These are phyloP conservation scores for Lentinula sp. DNA, from an alignment of 768 basidiomycete species.

Conservation along the genomic window DNA sequence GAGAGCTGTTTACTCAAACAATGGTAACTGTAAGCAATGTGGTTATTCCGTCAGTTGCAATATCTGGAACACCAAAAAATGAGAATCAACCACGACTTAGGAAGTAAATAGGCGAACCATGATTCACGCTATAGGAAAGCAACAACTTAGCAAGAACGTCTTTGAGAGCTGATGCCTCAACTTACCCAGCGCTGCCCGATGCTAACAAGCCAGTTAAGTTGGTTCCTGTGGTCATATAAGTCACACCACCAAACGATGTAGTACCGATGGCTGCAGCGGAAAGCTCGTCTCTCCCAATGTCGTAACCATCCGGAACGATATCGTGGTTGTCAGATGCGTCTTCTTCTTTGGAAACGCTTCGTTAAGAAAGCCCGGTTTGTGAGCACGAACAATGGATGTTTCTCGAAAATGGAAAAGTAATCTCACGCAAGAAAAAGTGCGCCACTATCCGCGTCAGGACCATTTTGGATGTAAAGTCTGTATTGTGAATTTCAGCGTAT, in stretches of 20 bases:
- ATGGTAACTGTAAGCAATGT: constrained; percentile 36
- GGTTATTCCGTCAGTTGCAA: constrained; percentile 38
- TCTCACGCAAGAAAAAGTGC: constrained; percentile 60
- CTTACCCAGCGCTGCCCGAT: constrained; percentile 24
- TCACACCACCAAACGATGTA: constrained; percentile 22
- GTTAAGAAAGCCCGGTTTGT: background rate
- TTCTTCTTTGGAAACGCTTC: constrained; percentile 14
- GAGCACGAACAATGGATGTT: background rate
- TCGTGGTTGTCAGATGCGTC: constrained; percentile 29
- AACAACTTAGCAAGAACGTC: background rate
- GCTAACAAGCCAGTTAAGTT: constrained; percentile 34
- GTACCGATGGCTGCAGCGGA: constrained; percentile 7
- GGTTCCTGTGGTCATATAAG: constrained; percentile 26
- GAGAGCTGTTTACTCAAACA: constrained; percentile 12
- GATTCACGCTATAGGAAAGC: background rate
- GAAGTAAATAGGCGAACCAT: background rate
- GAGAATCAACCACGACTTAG: background rate
- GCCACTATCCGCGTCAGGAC: constrained; percentile 33
- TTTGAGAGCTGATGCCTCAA: constrained; percentile 21
- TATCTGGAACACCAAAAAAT: constrained; percentile 23
- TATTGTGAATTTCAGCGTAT: background rate
- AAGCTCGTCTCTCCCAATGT: constrained; percentile 26
- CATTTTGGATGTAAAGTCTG: constrained; percentile 23
- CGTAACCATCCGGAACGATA: constrained; percentile 42
- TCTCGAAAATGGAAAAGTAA: background rate